Conservation (phyloP, 2,329 filamentous ascomycete species). For the Metarhizium robertsii region DNA sequence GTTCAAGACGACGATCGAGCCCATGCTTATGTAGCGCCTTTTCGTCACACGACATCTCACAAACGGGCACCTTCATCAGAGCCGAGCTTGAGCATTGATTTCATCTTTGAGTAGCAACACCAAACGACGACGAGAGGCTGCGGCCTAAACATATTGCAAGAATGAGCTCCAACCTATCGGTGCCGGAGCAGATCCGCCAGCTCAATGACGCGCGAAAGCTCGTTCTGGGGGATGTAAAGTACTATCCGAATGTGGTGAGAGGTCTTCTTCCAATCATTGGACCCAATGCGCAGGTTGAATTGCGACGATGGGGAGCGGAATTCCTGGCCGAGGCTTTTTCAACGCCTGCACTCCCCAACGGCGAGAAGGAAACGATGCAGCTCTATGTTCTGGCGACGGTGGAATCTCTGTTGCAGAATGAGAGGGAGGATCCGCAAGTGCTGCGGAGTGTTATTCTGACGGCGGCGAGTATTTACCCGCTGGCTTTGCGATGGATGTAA, state of each 20-base stretch:
- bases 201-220: slow-evolving; percentile 85
- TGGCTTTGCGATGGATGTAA: slow-evolving; percentile 91
- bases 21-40: neutral
- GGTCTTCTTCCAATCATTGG: slow-evolving; percentile 89
- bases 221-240: slow-evolving; percentile 74
- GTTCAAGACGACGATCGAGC: neutral
- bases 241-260: slow-evolving; percentile 87
- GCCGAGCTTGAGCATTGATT: neutral
- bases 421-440: slow-evolving; percentile 69
- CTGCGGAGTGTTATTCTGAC: slow-evolving; percentile 81
- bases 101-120: neutral
- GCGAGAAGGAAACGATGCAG: slow-evolving; percentile 73
- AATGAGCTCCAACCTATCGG: slow-evolving; percentile 43
- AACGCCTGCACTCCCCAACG: slow-evolving; percentile 68
- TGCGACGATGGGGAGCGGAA: slow-evolving; percentile 92
- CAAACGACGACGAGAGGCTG: neutral
- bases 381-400: slow-evolving; percentile 71
- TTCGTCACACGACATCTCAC: slow-evolving; percentile 1
- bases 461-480: slow-evolving; percentile 83
- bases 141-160: slow-evolving; percentile 28
- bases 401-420: slow-evolving; percentile 57
- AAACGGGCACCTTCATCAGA: neutral
- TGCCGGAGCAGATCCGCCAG: slow-evolving; percentile 73
- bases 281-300: slow-evolving; percentile 61
- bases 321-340: slow-evolving; percentile 95